Percentiles rank a stretch among this genome's conserved stretches.
phyloP scores from a whole-genome alignment of 2,329 filamentous ascomycete species.

The Stachybotrys elegans region DNA sequence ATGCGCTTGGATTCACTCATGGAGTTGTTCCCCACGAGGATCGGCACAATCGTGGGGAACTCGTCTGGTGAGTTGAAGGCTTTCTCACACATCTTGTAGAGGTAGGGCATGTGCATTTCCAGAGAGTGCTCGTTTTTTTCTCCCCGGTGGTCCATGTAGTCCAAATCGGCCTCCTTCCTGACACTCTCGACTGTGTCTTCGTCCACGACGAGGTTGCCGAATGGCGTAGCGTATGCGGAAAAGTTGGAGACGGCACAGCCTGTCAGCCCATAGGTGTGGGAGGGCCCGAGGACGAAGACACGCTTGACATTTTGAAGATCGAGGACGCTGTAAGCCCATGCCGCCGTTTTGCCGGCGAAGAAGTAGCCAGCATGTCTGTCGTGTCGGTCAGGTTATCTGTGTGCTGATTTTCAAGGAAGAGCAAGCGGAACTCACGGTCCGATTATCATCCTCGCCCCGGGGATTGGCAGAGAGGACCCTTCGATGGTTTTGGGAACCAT shows the following conservation, averaged over 20 bases:
- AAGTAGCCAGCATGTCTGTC: conserved; percentile 84
- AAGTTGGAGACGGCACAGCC: conserved; percentile 74
- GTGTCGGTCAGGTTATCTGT: too few relatives aligned
- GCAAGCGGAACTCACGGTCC: conserved; percentile 82
- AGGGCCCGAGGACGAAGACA: conserved; percentile 88
- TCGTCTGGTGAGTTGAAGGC: conserved; percentile 42
- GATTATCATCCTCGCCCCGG: conserved; percentile 78
- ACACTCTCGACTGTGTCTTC: conserved; percentile 46
- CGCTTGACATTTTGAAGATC: conserved; percentile 80
- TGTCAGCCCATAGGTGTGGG: conserved; percentile 77
- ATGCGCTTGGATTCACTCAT: conserved; percentile 60
- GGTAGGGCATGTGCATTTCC: conserved; percentile 94
- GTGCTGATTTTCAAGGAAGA: too few relatives aligned
- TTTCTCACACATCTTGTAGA: conserved; percentile 68
- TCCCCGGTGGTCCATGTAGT: conserved; percentile 55
- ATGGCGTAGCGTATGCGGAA: conserved; percentile 65
- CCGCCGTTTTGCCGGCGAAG: conserved; percentile 87
- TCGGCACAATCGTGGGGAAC: conserved; percentile 75
- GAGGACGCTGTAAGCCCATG: conserved; percentile 88
- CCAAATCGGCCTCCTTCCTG: conserved; percentile 25
- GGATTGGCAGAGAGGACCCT: conserved; percentile 56
- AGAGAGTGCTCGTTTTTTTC: conserved; percentile 88
- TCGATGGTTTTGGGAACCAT: conserved; percentile 63
- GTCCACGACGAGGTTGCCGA: conserved; percentile 67
- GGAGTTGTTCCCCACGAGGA: conserved; percentile 74